phyloP scores from a whole-genome alignment of 495 filamentous ascomycete genomes.

The Ramalina intermedia region DNA sequence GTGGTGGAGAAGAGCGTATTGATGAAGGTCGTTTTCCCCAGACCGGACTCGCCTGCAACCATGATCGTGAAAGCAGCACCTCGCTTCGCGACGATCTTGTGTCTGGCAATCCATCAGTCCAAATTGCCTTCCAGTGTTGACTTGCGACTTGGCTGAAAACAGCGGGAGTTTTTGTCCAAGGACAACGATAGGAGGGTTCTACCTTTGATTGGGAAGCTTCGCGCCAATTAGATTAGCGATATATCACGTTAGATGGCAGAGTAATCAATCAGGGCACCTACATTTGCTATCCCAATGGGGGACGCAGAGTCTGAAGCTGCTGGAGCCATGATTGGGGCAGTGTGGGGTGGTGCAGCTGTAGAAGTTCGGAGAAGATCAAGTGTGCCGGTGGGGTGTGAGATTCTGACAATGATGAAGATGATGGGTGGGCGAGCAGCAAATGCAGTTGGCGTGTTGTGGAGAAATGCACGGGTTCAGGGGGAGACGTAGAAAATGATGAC shows the following conservation, averaged over 20 bases:
- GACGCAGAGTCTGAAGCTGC: slow-evolving; percentile 70
- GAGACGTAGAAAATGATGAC: too few species aligned
- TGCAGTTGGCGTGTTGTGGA: too few species aligned
- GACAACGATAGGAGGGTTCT: not conserved
- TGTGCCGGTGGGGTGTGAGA: too few species aligned
- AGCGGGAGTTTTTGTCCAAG: not conserved
- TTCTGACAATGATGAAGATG: too few species aligned
- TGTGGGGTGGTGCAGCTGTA: slow-evolving; percentile 11
- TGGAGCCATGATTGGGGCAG: slow-evolving; percentile 45
- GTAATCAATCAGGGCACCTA: slow-evolving; percentile 26
- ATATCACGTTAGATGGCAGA: slow-evolving; percentile 1
- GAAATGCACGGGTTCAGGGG: too few species aligned
- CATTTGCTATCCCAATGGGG: slow-evolving; percentile 99
- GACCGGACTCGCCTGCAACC: slow-evolving; percentile 97
- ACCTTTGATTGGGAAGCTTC: slow-evolving; percentile 81
- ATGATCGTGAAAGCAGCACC: slow-evolving; percentile 98
- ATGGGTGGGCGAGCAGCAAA: too few species aligned
- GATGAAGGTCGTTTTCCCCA: slow-evolving; percentile 99
- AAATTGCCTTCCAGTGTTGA: not conserved
- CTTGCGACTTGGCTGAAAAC: slow-evolving; percentile 4
- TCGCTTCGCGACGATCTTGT: slow-evolving; percentile 99
- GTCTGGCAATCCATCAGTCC: slow-evolving; percentile 32
- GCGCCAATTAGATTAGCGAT: slow-evolving; percentile 4
- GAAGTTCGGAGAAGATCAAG: not conserved
- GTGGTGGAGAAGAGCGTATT: slow-evolving; percentile 99